Evolutionary conservation across 495 filamentous ascomycete genomes (phyloP).

Genomic region (Corynascus novoguineensis): DNA sequence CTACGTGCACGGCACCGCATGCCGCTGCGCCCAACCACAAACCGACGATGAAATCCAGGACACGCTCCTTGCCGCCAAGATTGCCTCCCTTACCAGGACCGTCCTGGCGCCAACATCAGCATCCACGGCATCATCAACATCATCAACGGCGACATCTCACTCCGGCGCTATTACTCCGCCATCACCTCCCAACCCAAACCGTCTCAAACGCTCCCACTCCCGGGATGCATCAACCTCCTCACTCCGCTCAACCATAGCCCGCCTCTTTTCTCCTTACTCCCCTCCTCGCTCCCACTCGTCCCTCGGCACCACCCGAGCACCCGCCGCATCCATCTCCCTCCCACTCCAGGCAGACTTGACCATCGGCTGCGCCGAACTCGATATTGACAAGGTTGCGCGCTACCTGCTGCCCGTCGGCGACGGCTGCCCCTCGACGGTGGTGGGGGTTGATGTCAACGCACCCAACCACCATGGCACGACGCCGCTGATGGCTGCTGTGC

Average conservation of each 20-base stretch:
- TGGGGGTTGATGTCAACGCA: slow-evolving; percentile 14
- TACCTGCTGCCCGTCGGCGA: slow-evolving; percentile 5
- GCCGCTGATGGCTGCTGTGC: slow-evolving; percentile 15
- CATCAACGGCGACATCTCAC: background rate
- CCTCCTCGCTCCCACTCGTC: background rate
- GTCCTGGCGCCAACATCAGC: background rate
- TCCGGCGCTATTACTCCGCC: background rate
- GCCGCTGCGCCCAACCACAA: slow-evolving; percentile 8
- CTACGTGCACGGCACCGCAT: slow-evolving; percentile 12
- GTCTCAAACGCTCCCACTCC: background rate
- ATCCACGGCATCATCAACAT: background rate
- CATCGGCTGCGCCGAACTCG: slow-evolving; percentile 20
- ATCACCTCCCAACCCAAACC: background rate
- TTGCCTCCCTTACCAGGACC: slow-evolving; percentile 7
- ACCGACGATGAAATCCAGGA: slow-evolving; percentile 6
- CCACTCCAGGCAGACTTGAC: slow-evolving; percentile 17
- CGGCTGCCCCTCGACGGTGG: background rate
- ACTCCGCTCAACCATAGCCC: slow-evolving; percentile 4
- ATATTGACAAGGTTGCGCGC: slow-evolving; percentile 15
- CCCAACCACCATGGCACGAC: slow-evolving; percentile 18
- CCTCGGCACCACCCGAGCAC: too few relatives aligned
- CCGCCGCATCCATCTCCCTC: background rate
- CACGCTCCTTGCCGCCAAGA: slow-evolving; percentile 7
- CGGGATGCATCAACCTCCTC: background rate
- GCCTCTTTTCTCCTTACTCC: slow-evolving; percentile 1